These are phyloP conservation scores for Alnus rubra DNA, from an alignment of 306 rosid species.

Conservation along the genomic window DNA sequence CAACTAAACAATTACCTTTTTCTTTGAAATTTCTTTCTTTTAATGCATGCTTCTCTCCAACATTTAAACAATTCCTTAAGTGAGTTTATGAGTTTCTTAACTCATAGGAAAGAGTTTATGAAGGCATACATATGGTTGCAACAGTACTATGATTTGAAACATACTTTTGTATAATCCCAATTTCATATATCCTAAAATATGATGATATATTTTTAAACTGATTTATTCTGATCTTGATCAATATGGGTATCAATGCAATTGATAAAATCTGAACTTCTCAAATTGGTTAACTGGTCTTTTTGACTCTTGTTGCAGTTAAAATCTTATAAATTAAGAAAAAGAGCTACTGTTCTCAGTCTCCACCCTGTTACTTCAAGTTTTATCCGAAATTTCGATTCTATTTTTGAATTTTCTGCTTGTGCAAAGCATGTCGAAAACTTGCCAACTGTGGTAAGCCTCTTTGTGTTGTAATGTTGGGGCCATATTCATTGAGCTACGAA, in stretches of 20 bases:
- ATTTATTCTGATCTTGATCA: background rate
- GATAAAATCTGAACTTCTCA: background rate
- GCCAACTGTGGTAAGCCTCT: background rate
- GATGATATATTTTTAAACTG: background rate
- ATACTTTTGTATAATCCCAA: background rate
- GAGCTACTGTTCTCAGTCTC: background rate
- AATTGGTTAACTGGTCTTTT: background rate
- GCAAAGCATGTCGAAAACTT: background rate
- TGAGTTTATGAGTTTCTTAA: background rate
- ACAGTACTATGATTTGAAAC: background rate
- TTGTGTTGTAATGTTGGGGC: background rate
- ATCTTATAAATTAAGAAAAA: background rate
- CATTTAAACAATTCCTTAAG: background rate
- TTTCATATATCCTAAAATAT: background rate
- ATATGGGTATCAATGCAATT: background rate
- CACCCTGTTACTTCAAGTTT: background rate
- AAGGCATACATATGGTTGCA: background rate
- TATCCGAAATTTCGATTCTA: background rate
- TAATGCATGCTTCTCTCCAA: background rate
- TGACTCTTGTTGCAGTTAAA: background rate
- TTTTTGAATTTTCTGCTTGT: background rate
- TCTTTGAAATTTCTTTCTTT: background rate
- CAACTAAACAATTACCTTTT: background rate
- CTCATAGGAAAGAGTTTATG: background rate
- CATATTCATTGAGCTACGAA: background rate